Base-by-base conservation (phyloP, 352 stramenopile genomes). In the Phytophthora sansomeana region DNA sequence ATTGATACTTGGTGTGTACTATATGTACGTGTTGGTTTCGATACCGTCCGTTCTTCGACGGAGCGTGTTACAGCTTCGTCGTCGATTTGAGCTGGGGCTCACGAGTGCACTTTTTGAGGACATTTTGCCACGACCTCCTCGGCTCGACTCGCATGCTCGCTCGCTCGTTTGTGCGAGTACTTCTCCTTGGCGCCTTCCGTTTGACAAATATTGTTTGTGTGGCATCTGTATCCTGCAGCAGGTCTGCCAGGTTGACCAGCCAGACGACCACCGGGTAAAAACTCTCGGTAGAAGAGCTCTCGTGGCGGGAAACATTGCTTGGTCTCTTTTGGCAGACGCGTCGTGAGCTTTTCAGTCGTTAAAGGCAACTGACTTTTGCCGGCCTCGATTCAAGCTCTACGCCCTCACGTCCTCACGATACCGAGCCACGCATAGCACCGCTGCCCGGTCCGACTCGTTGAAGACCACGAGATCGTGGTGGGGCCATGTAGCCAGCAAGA, bases 211-310 rank as follows among this genome's bases (percentile, higher is more conserved):
- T 46, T 63, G 8, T 30, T 9, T 32, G 4, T 13, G 17, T 5
- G 39, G 44, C 32, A 58, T 50, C 52, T 69, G 60, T 16, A 44
- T 14, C 24, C 8, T 16, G 30, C 38, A 52, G 57, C 36, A 64
- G 35, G 21, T 5, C 57, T 14, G 5, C 26, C 43, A 39, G 24
- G 51, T 62, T 56, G 32, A 44, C 59, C 59, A 67, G 48, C 10
- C 59, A 68, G 41, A 63, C 19, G 35, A 14, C 21, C n/a, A 36
- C 47, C 52, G 11, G 19, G 53, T 63, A 63, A 44, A 69, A 69
- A 52, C 43, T 44, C 52, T 55, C 24, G 29, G 52, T 69, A 69
- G 52, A 69, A 69, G 61, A 43, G 60, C 26, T 52, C 33, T 67
- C 35, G 6, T 21, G 35, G 26, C 16, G n/a, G 56, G 43, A 57